phyloP scores from a whole-genome alignment of 805 yeast genomes.

The Lipomyces kockii region DNA sequence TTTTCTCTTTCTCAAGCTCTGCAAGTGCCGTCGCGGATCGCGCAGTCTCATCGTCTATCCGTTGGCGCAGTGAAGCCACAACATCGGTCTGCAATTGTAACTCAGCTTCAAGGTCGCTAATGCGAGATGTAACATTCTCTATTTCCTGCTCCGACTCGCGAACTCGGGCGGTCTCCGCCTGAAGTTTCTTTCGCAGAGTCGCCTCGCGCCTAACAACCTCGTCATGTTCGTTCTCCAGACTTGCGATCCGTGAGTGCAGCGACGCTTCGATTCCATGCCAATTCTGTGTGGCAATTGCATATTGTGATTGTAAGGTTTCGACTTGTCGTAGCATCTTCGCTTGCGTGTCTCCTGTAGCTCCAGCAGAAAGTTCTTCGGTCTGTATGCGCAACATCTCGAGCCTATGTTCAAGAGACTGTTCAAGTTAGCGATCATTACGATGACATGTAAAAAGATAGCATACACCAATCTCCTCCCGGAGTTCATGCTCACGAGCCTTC shows the following conservation, averaged over 20 bases:
- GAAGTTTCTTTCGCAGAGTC: constrained; percentile 21
- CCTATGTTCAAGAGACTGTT: constrained; percentile 66
- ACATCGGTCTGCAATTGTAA: constrained; percentile 25
- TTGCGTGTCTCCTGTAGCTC: constrained; percentile 42
- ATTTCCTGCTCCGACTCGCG: constrained; percentile 19
- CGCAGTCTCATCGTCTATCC: constrained; percentile 31
- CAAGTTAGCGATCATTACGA: constrained; percentile 47
- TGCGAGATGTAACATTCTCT: constrained; percentile 20
- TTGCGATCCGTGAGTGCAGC: constrained; percentile 55
- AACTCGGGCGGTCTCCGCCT: constrained; percentile 12
- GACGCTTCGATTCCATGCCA: constrained; percentile 82
- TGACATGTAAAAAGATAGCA: constrained; percentile 36
- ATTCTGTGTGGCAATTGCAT: constrained; percentile 74
- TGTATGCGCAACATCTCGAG: constrained; percentile 70
- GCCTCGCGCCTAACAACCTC: constrained; percentile 45
- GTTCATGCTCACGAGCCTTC: constrained; percentile 38
- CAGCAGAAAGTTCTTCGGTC: constrained; percentile 55
- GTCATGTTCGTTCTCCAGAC: constrained; percentile 53
- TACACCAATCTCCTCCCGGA: constrained; percentile 38
- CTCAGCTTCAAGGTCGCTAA: constrained; percentile 31
- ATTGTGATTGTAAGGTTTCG: constrained; percentile 67
- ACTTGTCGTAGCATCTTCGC: constrained; percentile 52
- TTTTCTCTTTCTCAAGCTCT: constrained; percentile 39
- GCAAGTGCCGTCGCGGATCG: constrained; percentile 25
- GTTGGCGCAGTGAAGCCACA: constrained; percentile 25